Evolutionary conservation across 768 basidiomycete species (phyloP).

Genomic region (Cystobasidiopsis lactophilus): DNA sequence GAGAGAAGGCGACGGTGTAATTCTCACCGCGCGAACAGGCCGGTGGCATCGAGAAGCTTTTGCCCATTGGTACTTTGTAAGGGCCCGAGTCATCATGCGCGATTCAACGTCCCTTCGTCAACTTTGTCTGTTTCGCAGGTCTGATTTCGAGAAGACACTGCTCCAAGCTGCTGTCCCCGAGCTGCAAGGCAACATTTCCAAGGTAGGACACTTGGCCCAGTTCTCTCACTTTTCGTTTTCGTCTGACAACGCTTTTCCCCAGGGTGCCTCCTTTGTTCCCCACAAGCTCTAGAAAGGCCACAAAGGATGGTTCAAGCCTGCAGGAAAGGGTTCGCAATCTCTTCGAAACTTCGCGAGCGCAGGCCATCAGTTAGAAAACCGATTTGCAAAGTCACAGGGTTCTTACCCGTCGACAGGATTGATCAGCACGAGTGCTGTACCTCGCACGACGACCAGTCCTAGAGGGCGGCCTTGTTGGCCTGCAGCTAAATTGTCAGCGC

Average conservation of each 20-base stretch:
- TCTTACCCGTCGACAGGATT: constrained; percentile 11
- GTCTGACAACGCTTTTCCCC: too few species aligned
- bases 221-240: too few species aligned
- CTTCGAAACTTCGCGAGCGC: background rate
- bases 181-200: constrained; percentile 44
- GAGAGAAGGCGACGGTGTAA: too few species aligned
- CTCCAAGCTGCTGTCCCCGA: constrained; percentile 63
- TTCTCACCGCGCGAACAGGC: too few species aligned
- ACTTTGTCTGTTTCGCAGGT: constrained; percentile 15
- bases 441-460: constrained; percentile 7
- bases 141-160: constrained; percentile 49
- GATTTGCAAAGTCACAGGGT: background rate
- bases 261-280: constrained; percentile 16
- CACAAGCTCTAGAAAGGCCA: constrained; percentile 10
- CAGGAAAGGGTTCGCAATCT: background rate
- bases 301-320: background rate
- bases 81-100: background rate
- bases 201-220: constrained; percentile 21
- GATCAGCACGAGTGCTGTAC: constrained; percentile 9
- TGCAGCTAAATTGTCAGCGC: background rate
- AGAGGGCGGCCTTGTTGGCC: background rate
- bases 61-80: constrained; percentile 47
- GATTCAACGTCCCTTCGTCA: background rate
- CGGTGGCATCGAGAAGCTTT: constrained; percentile 61
- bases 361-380: background rate